Evolutionary conservation across 768 basidiomycete genomes (phyloP), one percentile per base, ranked within the genome.

Genomic region (Filobasidium floriforme): DNA sequence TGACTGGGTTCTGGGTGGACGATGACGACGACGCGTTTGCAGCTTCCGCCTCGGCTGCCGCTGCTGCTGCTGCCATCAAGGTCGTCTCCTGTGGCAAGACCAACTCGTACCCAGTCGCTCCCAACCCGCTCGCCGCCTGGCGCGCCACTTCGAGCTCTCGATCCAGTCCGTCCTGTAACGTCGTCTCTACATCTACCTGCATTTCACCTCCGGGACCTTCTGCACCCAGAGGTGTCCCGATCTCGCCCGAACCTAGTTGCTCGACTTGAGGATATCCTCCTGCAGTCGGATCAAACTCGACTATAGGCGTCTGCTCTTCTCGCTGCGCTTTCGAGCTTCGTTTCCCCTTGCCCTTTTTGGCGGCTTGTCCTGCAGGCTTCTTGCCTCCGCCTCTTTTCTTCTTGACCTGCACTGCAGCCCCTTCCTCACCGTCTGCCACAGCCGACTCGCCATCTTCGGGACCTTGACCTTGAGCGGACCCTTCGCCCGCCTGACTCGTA

Each of bases 401-500:
- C 32, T 37, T 37, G 32, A 37, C 32, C 32, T 37, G 32, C 32
- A 37, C 32, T 9, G 9, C 32, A 9, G 32, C 32, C 9, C 32
- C 32, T 9, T 37, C 32, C 32, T 37, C 32, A 9, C 32, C 32
- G 32, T 37, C 32, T 9, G 9, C 32, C 9, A 49, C 46, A 22
- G 46, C 46, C 18, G 6, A 14, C 22, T 24, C 54, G 12, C n/a
- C 54, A 3, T 15, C 54, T 26, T 24, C 54, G 7, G 43, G 52
- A 60, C 44, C 59, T 59, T 26, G 57, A 43, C 32, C 44, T 60
- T 6, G 52, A 24, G 10, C 43, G 1, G 22, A 24, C 1, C 14
- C 32, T 40, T 63, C 62, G 40, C 46, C 60, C 49, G 62, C 65
- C 5, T 41, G n/a, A 11, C 32, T 9, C 3, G 32, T 4, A 37